Evolutionary conservation across 345 rosid genomes (phyloP).

Genomic region (Trapa incisa): DNA sequence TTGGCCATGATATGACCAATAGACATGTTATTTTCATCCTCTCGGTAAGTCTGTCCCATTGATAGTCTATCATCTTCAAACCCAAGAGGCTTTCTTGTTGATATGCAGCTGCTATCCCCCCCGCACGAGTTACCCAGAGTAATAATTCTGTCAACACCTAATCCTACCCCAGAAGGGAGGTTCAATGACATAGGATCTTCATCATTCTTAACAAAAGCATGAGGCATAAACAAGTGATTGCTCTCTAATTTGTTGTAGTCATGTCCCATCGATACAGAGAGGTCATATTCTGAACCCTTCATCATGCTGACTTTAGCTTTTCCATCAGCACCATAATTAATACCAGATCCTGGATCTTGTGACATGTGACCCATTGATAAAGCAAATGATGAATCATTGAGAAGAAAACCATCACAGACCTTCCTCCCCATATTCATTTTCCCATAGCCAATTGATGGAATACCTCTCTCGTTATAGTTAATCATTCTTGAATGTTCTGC

Average conservation of each 20-base stretch:
- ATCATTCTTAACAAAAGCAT: conserved; percentile 28
- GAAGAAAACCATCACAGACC: conserved; percentile 23
- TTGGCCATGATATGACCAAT: conserved; percentile 30
- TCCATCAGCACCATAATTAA: conserved; percentile 43
- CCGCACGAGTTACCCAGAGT: conserved; percentile 47
- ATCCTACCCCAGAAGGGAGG: conserved; percentile 34
- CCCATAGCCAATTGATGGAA: conserved; percentile 25
- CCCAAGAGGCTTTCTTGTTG: conserved; percentile 20
- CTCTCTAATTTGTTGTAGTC: conserved; percentile 24
- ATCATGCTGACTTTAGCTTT: conserved; percentile 66
- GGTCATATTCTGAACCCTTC: conserved; percentile 34
- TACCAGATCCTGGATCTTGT: conserved; percentile 31
- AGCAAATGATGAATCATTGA: conserved; percentile 40
- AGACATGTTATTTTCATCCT: conserved; percentile 23
- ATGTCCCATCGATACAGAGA: conserved; percentile 34
- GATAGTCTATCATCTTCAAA: conserved; percentile 31
- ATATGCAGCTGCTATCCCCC: conserved; percentile 34
- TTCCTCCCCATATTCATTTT: conserved; percentile 25
- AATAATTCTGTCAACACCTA: conserved; percentile 38
- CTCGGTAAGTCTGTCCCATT: conserved; percentile 28
- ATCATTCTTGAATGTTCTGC: conserved; percentile 39
- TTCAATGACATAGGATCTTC: conserved; percentile 20
- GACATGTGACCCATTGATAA: conserved; percentile 47
- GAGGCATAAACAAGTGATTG: conserved; percentile 27
- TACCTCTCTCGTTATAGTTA: conserved; percentile 35